phyloP scores from a whole-genome alignment of 177 flowering plant species.

The Vitis hybrid region DNA sequence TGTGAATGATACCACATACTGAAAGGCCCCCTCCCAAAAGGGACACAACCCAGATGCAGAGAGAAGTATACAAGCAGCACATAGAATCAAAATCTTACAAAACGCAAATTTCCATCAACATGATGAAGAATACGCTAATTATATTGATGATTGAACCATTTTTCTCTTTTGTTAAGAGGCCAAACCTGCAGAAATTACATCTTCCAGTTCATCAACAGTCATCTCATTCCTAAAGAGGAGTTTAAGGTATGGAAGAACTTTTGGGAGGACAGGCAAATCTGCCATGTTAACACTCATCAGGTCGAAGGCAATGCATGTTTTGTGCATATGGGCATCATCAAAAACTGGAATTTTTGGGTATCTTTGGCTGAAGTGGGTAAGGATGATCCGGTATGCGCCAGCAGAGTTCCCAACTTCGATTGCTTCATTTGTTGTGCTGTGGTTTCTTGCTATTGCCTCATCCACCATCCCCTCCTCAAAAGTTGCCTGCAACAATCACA shows the following conservation, averaged over 20 bases:
- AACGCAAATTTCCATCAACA: not conserved
- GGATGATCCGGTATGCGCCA: slow-evolving; percentile 80
- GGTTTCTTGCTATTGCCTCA: slow-evolving; percentile 86
- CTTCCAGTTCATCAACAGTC: slow-evolving; percentile 66
- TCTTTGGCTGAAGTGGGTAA: slow-evolving; percentile 97
- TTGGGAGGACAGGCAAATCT: slow-evolving; percentile 78
- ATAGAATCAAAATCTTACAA: too few species aligned
- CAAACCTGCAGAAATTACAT: slow-evolving; percentile 23
- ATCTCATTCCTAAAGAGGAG: slow-evolving; percentile 73
- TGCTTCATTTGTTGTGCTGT: slow-evolving; percentile 95
- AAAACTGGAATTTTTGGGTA: slow-evolving; percentile 94
- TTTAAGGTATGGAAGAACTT: slow-evolving; percentile 76
- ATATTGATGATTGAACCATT: too few species aligned
- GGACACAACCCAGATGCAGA: too few species aligned
- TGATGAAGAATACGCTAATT: not conserved
- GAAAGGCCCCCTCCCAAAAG: too few species aligned
- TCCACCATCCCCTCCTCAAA: slow-evolving; percentile 90
- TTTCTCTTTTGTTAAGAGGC: not conserved
- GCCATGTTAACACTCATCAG: slow-evolving; percentile 94
- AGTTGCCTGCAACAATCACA: slow-evolving; percentile 72
- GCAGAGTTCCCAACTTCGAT: slow-evolving; percentile 78
- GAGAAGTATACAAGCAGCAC: too few species aligned
- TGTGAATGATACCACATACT: too few species aligned
- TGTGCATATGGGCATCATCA: slow-evolving; percentile 73
- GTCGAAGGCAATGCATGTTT: slow-evolving; percentile 94